Conservation (phyloP, 2,329 filamentous ascomycete species). For the Hymenoscyphus fructigenus region DNA sequence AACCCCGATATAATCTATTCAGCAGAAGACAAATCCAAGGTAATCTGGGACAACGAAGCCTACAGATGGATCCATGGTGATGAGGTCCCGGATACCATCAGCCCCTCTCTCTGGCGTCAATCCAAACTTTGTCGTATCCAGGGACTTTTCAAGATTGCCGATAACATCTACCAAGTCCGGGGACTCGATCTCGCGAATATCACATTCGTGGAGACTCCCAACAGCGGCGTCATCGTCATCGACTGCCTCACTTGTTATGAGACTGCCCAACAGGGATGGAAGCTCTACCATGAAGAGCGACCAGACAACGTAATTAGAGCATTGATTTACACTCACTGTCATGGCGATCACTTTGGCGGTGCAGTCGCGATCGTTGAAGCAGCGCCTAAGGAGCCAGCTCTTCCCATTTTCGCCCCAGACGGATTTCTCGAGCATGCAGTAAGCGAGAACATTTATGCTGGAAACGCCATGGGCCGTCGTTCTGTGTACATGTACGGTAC, state of each 20-base stretch:
- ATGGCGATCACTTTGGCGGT: conserved; percentile 42
- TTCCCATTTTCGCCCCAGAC: conserved; percentile 34
- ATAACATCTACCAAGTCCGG: conserved; percentile 43
- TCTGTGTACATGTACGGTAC: conserved; percentile 43
- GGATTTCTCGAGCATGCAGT: conserved; percentile 42
- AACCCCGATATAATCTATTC: not conserved
- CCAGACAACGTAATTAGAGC: conserved; percentile 33
- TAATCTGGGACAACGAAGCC: conserved; percentile 37
- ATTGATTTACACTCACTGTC: conserved; percentile 44
- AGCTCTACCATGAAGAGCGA: conserved; percentile 37
- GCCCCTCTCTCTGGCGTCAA: conserved; percentile 40
- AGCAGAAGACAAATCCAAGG: not conserved
- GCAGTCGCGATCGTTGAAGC: conserved; percentile 27
- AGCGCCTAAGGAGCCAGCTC: conserved; percentile 12
- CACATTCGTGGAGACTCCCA: conserved; percentile 40
- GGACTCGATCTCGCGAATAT: conserved; percentile 44
- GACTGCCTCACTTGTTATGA: conserved; percentile 41
- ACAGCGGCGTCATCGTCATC: conserved; percentile 40
- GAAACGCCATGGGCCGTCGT: conserved; percentile 41
- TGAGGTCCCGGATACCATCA: conserved; percentile 31
- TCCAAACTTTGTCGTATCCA: conserved; percentile 35
- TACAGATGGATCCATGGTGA: conserved; percentile 36
- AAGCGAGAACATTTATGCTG: conserved; percentile 42
- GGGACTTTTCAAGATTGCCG: conserved; percentile 39
- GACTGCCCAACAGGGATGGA: conserved; percentile 36